Evolutionary conservation across 495 filamentous ascomycete genomes (phyloP).

Genomic region (Achaetomiella virescens): DNA sequence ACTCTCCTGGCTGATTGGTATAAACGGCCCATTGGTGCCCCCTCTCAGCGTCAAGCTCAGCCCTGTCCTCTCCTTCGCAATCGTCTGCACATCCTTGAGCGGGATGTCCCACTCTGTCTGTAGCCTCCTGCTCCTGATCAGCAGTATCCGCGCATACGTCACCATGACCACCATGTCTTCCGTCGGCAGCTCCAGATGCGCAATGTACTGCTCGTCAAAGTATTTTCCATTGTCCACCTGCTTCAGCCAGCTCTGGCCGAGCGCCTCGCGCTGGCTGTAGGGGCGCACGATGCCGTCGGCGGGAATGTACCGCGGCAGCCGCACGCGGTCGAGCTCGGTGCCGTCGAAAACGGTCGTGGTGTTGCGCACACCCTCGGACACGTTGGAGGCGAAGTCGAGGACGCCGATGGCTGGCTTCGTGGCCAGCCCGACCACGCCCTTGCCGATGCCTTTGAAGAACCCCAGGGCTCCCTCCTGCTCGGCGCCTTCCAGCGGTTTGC

Average conservation of each 20-base stretch:
- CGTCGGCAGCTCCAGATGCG: conserved; percentile 82
- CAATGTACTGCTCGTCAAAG: conserved; percentile 96
- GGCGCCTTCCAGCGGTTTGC: conserved; percentile 89
- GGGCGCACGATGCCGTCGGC: conserved; percentile 90
- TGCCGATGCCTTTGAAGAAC: conserved; percentile 96
- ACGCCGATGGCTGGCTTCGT: conserved; percentile 97
- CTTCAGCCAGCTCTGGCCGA: conserved; percentile 98
- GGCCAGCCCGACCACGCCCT: conserved; percentile 83
- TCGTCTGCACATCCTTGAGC: conserved; percentile 92
- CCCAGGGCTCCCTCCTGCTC: conserved; percentile 90
- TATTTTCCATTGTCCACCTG: conserved; percentile 93
- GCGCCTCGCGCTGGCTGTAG: conserved; percentile 90
- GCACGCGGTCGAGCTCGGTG: conserved; percentile 87
- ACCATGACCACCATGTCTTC: conserved; percentile 94
- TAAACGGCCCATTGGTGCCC: conserved; percentile 88
- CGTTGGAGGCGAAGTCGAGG: conserved; percentile 92
- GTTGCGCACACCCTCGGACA: conserved; percentile 94
- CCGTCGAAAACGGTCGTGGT: conserved; percentile 97
- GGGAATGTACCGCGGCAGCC: conserved; percentile 84
- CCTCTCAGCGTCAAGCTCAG: conserved; percentile 83
- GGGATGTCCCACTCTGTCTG: conserved; percentile 92
- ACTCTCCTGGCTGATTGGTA: conserved; percentile 86
- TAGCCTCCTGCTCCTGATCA: conserved; percentile 77
- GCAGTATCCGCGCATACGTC: conserved; percentile 86
- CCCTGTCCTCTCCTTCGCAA: conserved; percentile 91